Percentiles rank a stretch among this genome's conserved stretches.
These are phyloP conservation scores for Blastobotrys muscicola DNA, from an alignment of 805 yeast genomes.

Conservation along the genomic window DNA sequence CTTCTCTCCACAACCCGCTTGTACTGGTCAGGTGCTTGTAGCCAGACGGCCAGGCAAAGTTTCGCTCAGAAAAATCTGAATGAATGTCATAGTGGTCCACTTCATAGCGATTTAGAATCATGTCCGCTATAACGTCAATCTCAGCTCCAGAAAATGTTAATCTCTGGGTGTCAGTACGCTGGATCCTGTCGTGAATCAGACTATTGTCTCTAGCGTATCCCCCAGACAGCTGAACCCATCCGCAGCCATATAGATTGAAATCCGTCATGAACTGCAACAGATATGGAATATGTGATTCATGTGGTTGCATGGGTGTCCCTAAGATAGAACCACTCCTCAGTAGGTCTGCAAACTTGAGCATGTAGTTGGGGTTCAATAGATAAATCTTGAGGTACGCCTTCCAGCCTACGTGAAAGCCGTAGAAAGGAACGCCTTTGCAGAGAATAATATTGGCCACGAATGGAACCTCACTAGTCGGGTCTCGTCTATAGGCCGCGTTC, in stretches of 20 bases:
- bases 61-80: constrained; percentile 36
- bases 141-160: constrained; percentile 38
- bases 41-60: constrained; percentile 8
- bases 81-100: constrained; percentile 37
- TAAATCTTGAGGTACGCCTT: constrained; percentile 58
- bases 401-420: constrained; percentile 70
- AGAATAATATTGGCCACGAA: constrained; percentile 31
- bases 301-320: constrained; percentile 39
- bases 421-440: constrained; percentile 71
- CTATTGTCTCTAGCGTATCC: constrained; percentile 12
- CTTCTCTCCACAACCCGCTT: constrained; percentile 47
- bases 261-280: constrained; percentile 72
- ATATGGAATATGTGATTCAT: constrained; percentile 75
- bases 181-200: neutral
- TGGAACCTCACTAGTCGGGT: constrained; percentile 6
- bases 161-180: neutral
- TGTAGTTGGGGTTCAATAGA: constrained; percentile 52
- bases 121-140: constrained; percentile 54
- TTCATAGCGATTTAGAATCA: constrained; percentile 47
- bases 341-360: constrained; percentile 44
- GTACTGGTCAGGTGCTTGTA: constrained; percentile 19
- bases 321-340: constrained; percentile 36
- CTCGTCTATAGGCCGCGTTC: constrained; percentile 19
- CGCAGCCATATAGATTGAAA: constrained; percentile 76
- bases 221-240: constrained; percentile 47